Evolutionary conservation across 2,329 filamentous ascomycete species (phyloP).

Genomic region (Claviceps africana): DNA sequence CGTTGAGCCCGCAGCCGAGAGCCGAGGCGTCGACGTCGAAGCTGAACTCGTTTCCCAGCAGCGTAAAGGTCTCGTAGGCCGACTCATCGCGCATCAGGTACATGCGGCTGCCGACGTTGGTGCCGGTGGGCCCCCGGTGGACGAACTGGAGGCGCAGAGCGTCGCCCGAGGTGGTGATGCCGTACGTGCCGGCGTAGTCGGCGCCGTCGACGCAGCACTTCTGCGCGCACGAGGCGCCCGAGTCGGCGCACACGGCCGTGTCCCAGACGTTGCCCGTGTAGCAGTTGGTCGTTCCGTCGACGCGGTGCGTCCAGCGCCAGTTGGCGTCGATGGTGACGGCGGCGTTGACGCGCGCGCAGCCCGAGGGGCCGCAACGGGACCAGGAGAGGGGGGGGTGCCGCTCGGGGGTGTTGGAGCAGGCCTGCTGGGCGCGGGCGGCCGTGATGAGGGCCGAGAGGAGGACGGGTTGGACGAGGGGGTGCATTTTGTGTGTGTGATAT

Average conservation of each 20-base stretch:
- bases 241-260: not conserved
- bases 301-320: not conserved
- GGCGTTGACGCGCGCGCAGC: constrained; percentile 35
- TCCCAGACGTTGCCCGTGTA: not conserved
- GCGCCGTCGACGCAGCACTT: not conserved
- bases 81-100: not conserved
- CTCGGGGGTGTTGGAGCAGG: constrained; percentile 32
- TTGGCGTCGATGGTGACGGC: constrained; percentile 30
- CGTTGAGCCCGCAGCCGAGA: constrained; percentile 56
- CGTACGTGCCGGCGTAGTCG: not conserved
- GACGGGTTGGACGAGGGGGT: not conserved
- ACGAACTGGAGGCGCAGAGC: not conserved
- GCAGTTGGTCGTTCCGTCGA: not conserved
- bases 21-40: constrained; percentile 38
- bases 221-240: not conserved
- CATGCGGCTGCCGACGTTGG: not conserved
- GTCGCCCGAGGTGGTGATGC: not conserved
- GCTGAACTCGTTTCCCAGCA: not conserved
- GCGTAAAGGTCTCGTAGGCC: not conserved
- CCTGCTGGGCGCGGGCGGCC: constrained; percentile 30
- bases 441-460: not conserved
- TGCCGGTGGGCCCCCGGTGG: not conserved
- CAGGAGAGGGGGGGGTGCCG: constrained; percentile 39
- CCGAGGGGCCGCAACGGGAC: constrained; percentile 36
- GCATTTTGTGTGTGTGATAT: not conserved